These are phyloP conservation scores for Solanum paucissectum DNA, from an alignment of 257 asterid genomes.

Conservation along the genomic window DNA sequence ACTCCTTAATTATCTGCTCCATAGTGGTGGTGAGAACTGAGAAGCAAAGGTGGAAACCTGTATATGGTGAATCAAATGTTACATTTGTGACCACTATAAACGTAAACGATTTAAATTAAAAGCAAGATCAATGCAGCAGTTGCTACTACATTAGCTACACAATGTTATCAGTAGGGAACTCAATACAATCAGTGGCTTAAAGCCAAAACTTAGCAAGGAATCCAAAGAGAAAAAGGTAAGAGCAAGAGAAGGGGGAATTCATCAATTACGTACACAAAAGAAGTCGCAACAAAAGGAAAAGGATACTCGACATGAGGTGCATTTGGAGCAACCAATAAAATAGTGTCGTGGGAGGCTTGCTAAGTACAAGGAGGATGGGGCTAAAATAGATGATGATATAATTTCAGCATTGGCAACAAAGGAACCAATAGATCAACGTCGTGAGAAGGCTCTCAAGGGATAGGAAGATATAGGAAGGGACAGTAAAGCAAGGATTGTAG, in stretches of 20 bases:
- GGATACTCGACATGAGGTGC: not conserved
- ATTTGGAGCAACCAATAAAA: not conserved
- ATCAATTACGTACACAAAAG: not conserved
- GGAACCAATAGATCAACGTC: not conserved
- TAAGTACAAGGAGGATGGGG: not conserved
- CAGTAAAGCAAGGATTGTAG: not conserved
- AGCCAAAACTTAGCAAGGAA: not conserved
- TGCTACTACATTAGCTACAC: no score
- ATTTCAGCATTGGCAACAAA: not conserved
- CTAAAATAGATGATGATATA: not conserved
- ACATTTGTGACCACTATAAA: no score
- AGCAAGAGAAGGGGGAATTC: not conserved
- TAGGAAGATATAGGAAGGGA: not conserved
- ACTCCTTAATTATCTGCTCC: no score
- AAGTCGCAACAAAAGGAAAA: not conserved
- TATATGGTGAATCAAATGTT: no score
- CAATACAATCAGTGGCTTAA: no score
- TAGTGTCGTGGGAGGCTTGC: not conserved
- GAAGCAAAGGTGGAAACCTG: no score
- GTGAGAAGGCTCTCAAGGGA: slow-evolving; percentile 8
- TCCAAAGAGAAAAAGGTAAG: not conserved
- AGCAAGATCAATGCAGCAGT: no score
- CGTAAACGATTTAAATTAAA: no score
- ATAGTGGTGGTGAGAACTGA: no score
- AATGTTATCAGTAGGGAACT: no score